These are phyloP conservation scores for Cetradonia linearis DNA, from an alignment of 495 filamentous ascomycete species.

Conservation along the genomic window DNA sequence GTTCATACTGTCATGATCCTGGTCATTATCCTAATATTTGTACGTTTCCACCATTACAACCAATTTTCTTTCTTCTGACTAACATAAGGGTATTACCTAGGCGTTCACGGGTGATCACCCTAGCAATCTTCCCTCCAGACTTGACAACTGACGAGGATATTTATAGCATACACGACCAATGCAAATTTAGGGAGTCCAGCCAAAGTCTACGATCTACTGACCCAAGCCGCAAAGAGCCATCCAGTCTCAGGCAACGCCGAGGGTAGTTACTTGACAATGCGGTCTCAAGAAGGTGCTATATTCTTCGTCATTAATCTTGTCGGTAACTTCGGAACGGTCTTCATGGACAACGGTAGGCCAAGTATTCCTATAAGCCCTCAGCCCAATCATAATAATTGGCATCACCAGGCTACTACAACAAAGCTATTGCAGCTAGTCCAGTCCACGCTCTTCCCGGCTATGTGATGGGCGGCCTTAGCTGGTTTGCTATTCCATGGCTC, in stretches of 20 bases:
- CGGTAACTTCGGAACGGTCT: constrained; percentile 70
- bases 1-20: constrained; percentile 82
- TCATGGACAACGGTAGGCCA: constrained; percentile 55
- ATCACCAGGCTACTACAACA: constrained; percentile 69
- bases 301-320: constrained; percentile 97
- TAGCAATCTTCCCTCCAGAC: not conserved
- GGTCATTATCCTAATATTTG: constrained; percentile 83
- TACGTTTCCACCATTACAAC: not conserved
- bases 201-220: constrained; percentile 71
- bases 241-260: constrained; percentile 78
- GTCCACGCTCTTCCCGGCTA: constrained; percentile 89
- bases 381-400: constrained; percentile 11
- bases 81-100: not conserved
- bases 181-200: constrained; percentile 67
- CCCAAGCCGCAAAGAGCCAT: constrained; percentile 55
- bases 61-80: not conserved
- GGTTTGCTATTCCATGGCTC: constrained; percentile 96
- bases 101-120: constrained; percentile 45
- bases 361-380: constrained; percentile 21
- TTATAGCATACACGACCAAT: constrained; percentile 59
- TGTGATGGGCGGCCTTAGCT: constrained; percentile 77
- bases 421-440: constrained; percentile 84
- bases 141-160: not conserved
- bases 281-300: constrained; percentile 73
- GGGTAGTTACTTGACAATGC: constrained; percentile 87